These are phyloP conservation scores for Aschersonia sp. DNA, from an alignment of 2,329 filamentous ascomycete genomes.

Conservation along the genomic window DNA sequence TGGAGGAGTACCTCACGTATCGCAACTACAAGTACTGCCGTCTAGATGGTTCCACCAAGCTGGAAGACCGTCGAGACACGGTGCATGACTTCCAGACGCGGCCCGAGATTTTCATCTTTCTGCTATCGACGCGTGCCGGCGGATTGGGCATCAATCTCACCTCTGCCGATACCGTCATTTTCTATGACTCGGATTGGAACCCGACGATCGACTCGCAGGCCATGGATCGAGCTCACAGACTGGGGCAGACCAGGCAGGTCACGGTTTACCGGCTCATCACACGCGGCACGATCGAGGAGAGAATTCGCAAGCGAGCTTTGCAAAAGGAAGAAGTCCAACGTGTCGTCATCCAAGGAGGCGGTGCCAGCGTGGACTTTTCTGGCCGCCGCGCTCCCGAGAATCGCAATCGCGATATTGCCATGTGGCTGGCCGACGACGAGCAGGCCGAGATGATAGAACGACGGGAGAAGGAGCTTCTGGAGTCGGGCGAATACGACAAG, in stretches of 20 bases:
- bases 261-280: slow-evolving; percentile 97
- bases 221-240: slow-evolving; percentile 96
- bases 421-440: slow-evolving; percentile 97
- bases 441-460: slow-evolving; percentile 88
- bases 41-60: slow-evolving; percentile 88
- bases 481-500: slow-evolving; percentile 54
- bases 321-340: slow-evolving; percentile 99
- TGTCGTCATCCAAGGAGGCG: slow-evolving; percentile 87
- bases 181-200: slow-evolving; percentile 99
- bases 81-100: slow-evolving; percentile 93
- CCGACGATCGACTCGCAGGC: slow-evolving; percentile 97
- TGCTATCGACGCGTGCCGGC: slow-evolving; percentile 89
- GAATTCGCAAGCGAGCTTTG: slow-evolving; percentile 88
- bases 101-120: slow-evolving; percentile 91
- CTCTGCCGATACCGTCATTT: slow-evolving; percentile 93
- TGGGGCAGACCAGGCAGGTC: slow-evolving; percentile 90
- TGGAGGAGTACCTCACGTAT: slow-evolving; percentile 98
- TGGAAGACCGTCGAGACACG: slow-evolving; percentile 92
- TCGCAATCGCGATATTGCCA: slow-evolving; percentile 91
- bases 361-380: slow-evolving; percentile 90
- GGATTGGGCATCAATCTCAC: slow-evolving; percentile 97
- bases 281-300: slow-evolving; percentile 90
- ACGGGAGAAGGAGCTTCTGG: slow-evolving; percentile 75
- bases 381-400: slow-evolving; percentile 77
- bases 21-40: slow-evolving; percentile 98